Percentiles rank a stretch among this genome's conserved stretches.
These are phyloP conservation scores for Lepidium sativum DNA, from an alignment of 345 rosid genomes.

Conservation along the genomic window DNA sequence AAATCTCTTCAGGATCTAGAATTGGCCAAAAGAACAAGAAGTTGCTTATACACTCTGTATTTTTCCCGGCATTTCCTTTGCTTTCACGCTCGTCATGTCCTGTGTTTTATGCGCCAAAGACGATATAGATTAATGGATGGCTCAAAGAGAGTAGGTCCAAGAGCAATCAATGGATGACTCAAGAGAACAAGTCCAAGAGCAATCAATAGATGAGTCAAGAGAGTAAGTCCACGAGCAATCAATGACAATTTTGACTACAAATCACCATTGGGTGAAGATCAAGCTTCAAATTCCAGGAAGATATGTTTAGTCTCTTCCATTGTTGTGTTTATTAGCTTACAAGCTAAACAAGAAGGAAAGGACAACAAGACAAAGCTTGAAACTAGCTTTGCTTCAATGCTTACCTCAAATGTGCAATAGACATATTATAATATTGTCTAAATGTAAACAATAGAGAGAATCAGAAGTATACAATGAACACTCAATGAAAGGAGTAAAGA, in stretches of 20 bases:
- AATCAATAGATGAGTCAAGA: not conserved
- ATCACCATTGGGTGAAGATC: not conserved
- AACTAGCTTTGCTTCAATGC: too few species aligned
- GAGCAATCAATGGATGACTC: too few species aligned
- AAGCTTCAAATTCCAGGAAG: not conserved
- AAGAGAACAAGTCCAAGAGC: not conserved
- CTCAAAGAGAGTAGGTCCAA: too few species aligned
- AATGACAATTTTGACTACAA: not conserved
- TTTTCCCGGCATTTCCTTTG: slow-evolving; percentile 26
- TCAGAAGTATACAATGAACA: not conserved
- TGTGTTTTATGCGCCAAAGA: too few species aligned
- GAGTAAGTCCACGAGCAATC: not conserved
- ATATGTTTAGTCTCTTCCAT: not conserved
- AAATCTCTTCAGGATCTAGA: not conserved
- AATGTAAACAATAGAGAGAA: not conserved
- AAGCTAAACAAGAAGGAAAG: too few species aligned
- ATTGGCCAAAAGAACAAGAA: not conserved
- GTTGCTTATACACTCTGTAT: slow-evolving; percentile 19
- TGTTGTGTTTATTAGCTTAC: slow-evolving; percentile 2
- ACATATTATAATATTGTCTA: not conserved
- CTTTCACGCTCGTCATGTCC: slow-evolving; percentile 14
- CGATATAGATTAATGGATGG: not conserved
- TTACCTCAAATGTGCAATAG: too few species aligned
- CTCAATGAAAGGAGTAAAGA: not conserved
- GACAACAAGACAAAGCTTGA: too few species aligned